These are phyloP conservation scores for Mycena indigotica DNA, from an alignment of 768 basidiomycete species.

Conservation along the genomic window DNA sequence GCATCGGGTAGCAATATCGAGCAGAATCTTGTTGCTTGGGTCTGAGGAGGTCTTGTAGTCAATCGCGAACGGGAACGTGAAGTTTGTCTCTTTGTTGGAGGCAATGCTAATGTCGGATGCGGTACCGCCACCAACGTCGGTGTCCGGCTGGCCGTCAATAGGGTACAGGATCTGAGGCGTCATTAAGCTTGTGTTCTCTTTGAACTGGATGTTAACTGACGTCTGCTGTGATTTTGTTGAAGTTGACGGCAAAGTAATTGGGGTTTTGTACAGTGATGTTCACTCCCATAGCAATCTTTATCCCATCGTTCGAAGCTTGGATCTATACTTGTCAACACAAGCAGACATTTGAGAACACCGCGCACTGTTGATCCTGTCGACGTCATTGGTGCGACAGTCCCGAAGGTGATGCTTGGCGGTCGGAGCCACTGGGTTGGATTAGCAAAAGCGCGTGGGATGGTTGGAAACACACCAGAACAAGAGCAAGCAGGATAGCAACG, in stretches of 20 bases:
- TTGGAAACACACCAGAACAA: slow-evolving; percentile 60
- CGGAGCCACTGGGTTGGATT: slow-evolving; percentile 62
- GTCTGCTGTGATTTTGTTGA: slow-evolving; percentile 65
- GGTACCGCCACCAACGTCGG: slow-evolving; percentile 65
- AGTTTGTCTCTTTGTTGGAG: slow-evolving; percentile 58
- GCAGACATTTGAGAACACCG: background rate
- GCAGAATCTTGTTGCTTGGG: slow-evolving; percentile 55
- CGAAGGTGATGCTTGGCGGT: slow-evolving; percentile 69
- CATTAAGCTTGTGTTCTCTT: background rate
- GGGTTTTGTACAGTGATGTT: slow-evolving; percentile 78
- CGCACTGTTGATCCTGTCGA: slow-evolving; percentile 49
- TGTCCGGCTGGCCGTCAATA: slow-evolving; percentile 53
- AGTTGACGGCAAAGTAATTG: slow-evolving; percentile 73
- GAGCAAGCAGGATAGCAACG: slow-evolving; percentile 62
- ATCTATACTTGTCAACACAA: slow-evolving; percentile 24
- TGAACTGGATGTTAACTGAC: slow-evolving; percentile 34
- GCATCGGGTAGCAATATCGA: slow-evolving; percentile 66
- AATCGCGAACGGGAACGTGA: slow-evolving; percentile 77
- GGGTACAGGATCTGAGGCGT: slow-evolving; percentile 68
- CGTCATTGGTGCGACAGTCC: slow-evolving; percentile 42
- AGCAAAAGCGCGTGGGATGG: background rate
- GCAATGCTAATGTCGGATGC: slow-evolving; percentile 48
- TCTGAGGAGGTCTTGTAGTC: slow-evolving; percentile 58
- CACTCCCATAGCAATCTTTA: slow-evolving; percentile 63
- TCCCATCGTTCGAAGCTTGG: slow-evolving; percentile 45